Base-by-base conservation (phyloP, 768 basidiomycete genomes). In the Suillus subalutaceus region DNA sequence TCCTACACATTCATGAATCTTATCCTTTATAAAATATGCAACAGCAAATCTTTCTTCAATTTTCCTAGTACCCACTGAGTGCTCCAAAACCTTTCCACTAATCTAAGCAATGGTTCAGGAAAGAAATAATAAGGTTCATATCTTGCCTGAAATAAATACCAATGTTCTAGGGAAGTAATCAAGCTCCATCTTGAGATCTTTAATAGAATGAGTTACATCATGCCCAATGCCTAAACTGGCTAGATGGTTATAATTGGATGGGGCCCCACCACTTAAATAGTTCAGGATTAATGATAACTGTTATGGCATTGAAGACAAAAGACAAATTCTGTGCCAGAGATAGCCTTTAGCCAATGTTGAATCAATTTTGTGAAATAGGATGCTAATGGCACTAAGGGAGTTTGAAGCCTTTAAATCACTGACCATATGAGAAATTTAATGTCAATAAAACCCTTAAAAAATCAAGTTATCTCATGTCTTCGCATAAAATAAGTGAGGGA, bases 211-310 rank as follows among this genome's bases (percentile, higher is more conserved):
- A n/a, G n/a, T n/a, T n/a, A n/a, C n/a, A n/a, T n/a, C n/a, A n/a
- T n/a, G n/a, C n/a, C n/a, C n/a, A n/a, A n/a, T n/a, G n/a, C n/a
- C 52, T n/a, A 64, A n/a, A 53, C 66, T 65, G 7, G 62, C 35
- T 13, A 67, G 58, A 1, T 52, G 13, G 44, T 67, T 64, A 44
- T 67, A 67, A 9, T 37, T 37, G 10, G 37, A 38, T 23, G 40
- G n/a, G 9, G 65, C 59, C 1, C 46, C 46, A 43, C 43, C 40
- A 38, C 30, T 55, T 18, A 35, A 55, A 55, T 35, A 32, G 53
- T 10, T 55, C 53, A 55, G 53, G 32, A 55, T 32, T 18, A 55
- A 55, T 55, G 48, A 50, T 4, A 55, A 32, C 53, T 55, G 32
- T 55, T 32, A 55, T 30, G 18, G 53, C 53, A 55, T 55, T 35